These are phyloP conservation scores for Endocalyx cinctus DNA, from an alignment of 2,329 filamentous ascomycete species.

Conservation along the genomic window DNA sequence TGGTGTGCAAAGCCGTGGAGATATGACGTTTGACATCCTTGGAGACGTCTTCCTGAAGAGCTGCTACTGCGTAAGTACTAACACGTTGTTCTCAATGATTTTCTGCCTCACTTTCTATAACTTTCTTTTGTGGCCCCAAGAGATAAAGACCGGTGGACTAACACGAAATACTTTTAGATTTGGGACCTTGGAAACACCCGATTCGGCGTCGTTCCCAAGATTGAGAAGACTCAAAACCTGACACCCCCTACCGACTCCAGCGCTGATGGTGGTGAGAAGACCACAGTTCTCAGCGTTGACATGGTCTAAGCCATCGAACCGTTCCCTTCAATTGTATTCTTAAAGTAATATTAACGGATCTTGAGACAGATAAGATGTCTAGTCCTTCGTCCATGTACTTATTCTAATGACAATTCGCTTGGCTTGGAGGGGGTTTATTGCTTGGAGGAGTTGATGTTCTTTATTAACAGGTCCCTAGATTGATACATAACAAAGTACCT, in stretches of 20 bases:
- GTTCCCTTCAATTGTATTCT: too few relatives aligned
- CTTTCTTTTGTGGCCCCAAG: background rate
- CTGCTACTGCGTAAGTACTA: slow-evolving; percentile 59
- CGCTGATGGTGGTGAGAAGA: slow-evolving; percentile 8
- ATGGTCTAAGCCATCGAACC: too few relatives aligned
- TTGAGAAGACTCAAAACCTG: slow-evolving; percentile 34
- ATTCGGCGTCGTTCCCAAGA: slow-evolving; percentile 56
- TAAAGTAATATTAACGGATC: too few relatives aligned
- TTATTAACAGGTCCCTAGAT: too few relatives aligned
- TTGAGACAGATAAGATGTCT: too few relatives aligned
- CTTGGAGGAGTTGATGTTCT: too few relatives aligned
- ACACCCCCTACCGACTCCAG: slow-evolving; percentile 13
- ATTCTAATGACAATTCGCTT: too few relatives aligned
- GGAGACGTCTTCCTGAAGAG: slow-evolving; percentile 62
- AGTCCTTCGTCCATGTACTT: too few relatives aligned
- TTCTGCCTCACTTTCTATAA: background rate
- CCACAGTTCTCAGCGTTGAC: background rate
- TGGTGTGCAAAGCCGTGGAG: slow-evolving; percentile 60
- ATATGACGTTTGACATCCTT: slow-evolving; percentile 56
- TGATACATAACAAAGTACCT: too few relatives aligned
- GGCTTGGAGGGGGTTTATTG: too few relatives aligned
- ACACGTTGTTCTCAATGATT: too few relatives aligned
- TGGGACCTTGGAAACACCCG: slow-evolving; percentile 59
- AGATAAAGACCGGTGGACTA: background rate
- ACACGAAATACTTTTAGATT: slow-evolving; percentile 35